These are phyloP conservation scores for Diplocarpon mali DNA, from an alignment of 2,329 filamentous ascomycete species.

Conservation along the genomic window DNA sequence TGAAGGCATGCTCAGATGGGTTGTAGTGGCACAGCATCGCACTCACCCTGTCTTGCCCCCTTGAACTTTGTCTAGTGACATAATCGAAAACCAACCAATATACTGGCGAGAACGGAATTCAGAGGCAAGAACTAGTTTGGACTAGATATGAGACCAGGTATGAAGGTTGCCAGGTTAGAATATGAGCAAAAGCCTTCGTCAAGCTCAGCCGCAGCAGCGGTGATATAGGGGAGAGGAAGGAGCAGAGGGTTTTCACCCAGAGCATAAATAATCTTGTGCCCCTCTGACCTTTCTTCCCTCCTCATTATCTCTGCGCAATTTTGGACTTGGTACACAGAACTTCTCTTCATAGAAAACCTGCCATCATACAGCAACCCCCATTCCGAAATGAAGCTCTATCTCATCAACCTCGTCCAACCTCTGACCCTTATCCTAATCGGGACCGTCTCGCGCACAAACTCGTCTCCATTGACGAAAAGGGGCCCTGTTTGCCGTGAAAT, in stretches of 20 bases:
- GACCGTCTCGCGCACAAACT: background rate
- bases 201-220: background rate
- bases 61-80: too few relatives aligned
- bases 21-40: too few relatives aligned
- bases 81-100: too few relatives aligned
- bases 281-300: background rate
- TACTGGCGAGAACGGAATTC: too few relatives aligned
- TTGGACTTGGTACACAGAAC: constrained; percentile 3
- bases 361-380: background rate
- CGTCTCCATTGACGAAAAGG: constrained; percentile 1
- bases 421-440: background rate
- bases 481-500: constrained; percentile 7
- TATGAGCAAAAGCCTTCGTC: background rate
- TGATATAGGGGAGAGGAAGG: background rate
- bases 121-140: background rate
- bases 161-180: background rate
- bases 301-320: constrained; percentile 1
- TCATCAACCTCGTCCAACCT: background rate
- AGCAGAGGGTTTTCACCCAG: background rate
- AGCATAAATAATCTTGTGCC: background rate
- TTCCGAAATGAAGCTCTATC: background rate
- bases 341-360: constrained; percentile 1
- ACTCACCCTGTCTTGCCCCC: too few relatives aligned
- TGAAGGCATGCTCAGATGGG: too few relatives aligned
- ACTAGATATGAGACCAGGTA: too few relatives aligned